Evolutionary conservation across 805 yeast genomes (phyloP).

Genomic region (Komagataella pseudopastoris): DNA sequence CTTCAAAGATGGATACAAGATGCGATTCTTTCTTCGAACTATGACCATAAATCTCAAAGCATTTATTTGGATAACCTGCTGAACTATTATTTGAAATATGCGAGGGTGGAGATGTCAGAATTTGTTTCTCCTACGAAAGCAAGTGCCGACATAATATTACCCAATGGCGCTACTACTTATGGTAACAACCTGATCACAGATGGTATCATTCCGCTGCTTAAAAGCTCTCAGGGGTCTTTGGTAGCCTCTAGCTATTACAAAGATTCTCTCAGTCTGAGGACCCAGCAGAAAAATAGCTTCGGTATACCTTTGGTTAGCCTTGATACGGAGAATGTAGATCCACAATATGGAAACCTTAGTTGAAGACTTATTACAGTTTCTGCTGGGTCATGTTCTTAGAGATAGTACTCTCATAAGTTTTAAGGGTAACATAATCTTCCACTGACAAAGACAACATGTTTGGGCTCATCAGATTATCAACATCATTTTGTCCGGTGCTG

Average conservation of each 20-base stretch:
- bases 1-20: constrained; percentile 62
- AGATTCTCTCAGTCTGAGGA: not conserved
- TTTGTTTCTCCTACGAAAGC: constrained; percentile 59
- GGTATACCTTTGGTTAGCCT: not conserved
- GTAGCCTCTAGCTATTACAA: not conserved
- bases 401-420: constrained; percentile 31
- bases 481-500: constrained; percentile 32
- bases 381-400: constrained; percentile 1
- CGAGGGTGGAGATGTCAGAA: constrained; percentile 55
- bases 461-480: constrained; percentile 26
- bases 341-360: not conserved
- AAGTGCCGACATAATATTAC: constrained; percentile 62
- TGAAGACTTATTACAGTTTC: not conserved
- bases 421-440: constrained; percentile 54
- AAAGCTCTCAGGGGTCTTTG: not conserved
- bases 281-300: not conserved
- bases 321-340: not conserved
- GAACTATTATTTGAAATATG: constrained; percentile 34
- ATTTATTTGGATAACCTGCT: constrained; percentile 21
- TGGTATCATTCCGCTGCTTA: constrained; percentile 24
- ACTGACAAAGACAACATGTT: constrained; percentile 52
- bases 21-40: constrained; percentile 9
- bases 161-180: constrained; percentile 49
- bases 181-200: constrained; percentile 51
- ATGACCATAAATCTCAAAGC: constrained; percentile 2